Conservation (phyloP, 768 basidiomycete species). For the Lentinula edodes region DNA sequence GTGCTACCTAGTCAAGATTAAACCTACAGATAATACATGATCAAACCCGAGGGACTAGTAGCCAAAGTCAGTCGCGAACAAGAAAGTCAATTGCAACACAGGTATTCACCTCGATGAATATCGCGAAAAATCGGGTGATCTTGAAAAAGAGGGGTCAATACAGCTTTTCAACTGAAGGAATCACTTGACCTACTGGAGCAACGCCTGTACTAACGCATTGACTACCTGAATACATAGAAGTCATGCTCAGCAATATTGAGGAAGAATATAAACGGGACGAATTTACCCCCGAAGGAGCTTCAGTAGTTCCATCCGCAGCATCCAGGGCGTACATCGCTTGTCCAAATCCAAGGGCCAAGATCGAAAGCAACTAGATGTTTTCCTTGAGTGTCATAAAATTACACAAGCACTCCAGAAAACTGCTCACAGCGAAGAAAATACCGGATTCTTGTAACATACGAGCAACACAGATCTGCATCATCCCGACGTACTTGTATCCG, state of each 20-base stretch:
- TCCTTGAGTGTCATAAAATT: neutral
- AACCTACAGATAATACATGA: constrained; percentile 75
- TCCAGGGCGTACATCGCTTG: constrained; percentile 89
- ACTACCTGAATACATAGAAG: constrained; percentile 41
- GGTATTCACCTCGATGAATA: constrained; percentile 40
- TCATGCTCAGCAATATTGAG: neutral
- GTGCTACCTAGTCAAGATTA: neutral
- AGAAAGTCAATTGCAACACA: neutral
- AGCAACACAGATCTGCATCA: constrained; percentile 90
- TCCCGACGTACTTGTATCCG: constrained; percentile 85
- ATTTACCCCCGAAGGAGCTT: constrained; percentile 44
- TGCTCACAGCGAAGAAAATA: constrained; percentile 79
- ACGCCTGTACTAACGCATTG: constrained; percentile 70
- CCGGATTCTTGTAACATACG: constrained; percentile 92
- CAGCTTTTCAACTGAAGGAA: neutral
- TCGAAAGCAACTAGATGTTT: constrained; percentile 58
- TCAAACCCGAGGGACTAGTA: constrained; percentile 49
- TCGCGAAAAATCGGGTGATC: constrained; percentile 62
- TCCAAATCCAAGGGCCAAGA: constrained; percentile 78
- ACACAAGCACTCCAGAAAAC: constrained; percentile 14
- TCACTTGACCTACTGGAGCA: constrained; percentile 58
- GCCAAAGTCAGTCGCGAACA: neutral
- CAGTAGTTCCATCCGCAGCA: constrained; percentile 77
- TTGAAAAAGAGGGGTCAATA: constrained; percentile 15
- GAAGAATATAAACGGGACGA: neutral